These are phyloP conservation scores for Ceratocystis cubensis DNA, from an alignment of 2,329 filamentous ascomycete species.

Conservation along the genomic window DNA sequence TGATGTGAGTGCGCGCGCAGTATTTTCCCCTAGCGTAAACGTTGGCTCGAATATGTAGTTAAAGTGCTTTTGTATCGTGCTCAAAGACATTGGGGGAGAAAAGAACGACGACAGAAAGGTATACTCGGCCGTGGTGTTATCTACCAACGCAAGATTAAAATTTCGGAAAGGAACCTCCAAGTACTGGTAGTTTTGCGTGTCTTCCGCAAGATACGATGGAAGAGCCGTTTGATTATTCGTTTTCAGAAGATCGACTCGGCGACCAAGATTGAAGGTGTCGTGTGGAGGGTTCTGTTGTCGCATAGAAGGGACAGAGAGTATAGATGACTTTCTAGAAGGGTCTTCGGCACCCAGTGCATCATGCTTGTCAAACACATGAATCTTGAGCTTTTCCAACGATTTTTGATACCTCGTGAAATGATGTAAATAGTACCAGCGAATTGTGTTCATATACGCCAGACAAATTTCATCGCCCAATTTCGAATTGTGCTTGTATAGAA, in stretches of 20 bases:
- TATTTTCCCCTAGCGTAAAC: conserved; percentile 64
- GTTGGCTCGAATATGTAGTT: conserved; percentile 80
- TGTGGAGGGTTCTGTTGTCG: conserved; percentile 47
- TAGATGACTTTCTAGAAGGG: conserved; percentile 43
- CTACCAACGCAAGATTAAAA: conserved; percentile 85
- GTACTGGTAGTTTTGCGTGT: conserved; percentile 74
- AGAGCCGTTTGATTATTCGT: conserved; percentile 62
- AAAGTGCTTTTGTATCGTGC: conserved; percentile 71
- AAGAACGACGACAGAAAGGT: conserved; percentile 89
- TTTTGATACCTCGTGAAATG: conserved; percentile 82
- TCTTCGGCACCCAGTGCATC: conserved; percentile 76
- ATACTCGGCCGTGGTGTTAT: conserved; percentile 91
- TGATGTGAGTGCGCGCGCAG: conserved; percentile 65
- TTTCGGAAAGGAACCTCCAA: conserved; percentile 84
- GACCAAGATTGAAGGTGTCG: conserved; percentile 80
- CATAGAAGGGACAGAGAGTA: conserved; percentile 35
- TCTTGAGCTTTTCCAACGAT: conserved; percentile 69
- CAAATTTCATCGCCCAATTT: conserved; percentile 80
- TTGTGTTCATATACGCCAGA: conserved; percentile 92
- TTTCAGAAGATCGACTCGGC: conserved; percentile 70
- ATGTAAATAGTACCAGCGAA: conserved; percentile 94
- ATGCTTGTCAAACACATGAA: conserved; percentile 70
- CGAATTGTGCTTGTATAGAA: conserved; percentile 69
- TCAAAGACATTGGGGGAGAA: conserved; percentile 59
- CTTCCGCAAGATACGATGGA: conserved; percentile 80